Base-by-base conservation (phyloP, 2,329 filamentous ascomycete genomes). In the Pseudodiploospora longispora region DNA sequence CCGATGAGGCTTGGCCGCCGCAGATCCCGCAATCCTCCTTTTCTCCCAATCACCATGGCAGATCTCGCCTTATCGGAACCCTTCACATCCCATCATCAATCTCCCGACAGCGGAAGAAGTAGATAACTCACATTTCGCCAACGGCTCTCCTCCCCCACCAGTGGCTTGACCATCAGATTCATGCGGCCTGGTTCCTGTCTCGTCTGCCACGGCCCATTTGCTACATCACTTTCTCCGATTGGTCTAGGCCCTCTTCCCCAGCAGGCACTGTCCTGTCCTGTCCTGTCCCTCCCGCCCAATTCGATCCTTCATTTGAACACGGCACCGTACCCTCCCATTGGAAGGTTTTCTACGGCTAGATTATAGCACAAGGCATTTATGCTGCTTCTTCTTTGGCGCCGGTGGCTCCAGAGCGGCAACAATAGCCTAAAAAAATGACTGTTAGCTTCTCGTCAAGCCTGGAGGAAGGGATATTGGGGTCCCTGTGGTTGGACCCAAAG, bases 371-470 rank as follows among this genome's bases (percentile, higher is more conserved):
- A 80, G 70, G 67, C 85, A 90, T 64, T 78, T 83, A 65, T 78
- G 75, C 49, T 67, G 71, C 68, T 78, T 83, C 74, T 87, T 89
- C 76, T 91, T 93, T 43, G 83, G 82, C 48, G 81, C 76, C 27
- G 87, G 86, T 36, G 91, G 91, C 68, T 97, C 91, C 52, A 97
- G 75, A 36, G 91, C 91, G 51, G 91, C 91, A 52, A 97, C 91
- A 58, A 97, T 97, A 29, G 91, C 91, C 90, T 95, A 32, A 29
- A 36, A 28, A 19, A 19, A 19, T 19, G 19, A 19, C 19, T 19
- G 19, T 19, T 19, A 19, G 19, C 19, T 19, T 30, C 12, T 47
- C 41, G 33, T 27, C 29, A 28, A 8, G 29, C 19, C 19, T 19
- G 19, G 19, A 19, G 19, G 19, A 19, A 19, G 19, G 19, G 19